Base-by-base conservation (phyloP, 495 filamentous ascomycete genomes). In the Podospora pseudocomata region DNA sequence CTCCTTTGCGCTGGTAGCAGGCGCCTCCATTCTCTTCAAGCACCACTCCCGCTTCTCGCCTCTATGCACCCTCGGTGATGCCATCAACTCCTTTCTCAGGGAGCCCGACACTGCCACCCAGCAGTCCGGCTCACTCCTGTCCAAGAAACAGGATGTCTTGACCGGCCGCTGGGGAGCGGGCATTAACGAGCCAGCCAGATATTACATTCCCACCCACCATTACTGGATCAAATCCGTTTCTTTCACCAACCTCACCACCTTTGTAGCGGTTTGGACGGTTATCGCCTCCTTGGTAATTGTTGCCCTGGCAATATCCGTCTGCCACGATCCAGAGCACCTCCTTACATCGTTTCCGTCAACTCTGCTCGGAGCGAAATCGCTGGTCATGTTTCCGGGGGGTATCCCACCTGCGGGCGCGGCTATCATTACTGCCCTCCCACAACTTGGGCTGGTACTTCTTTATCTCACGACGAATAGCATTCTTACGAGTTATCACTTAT, bases 71-170 rank as follows among this genome's bases (percentile, higher is more conserved):
- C 74, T 83, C 23, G 81, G 82, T 67, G 82, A 84, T 60, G 75
- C 82, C 34, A 78, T 84, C 67, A 67, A 72, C 61, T 83, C 80
- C n/a, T 84, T 82, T 66, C 79, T 84, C 59, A 71, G 67, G 16
- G 68, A 79, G 5, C 80, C 82, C 0, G 80, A 83, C 63, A 65
- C 72, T 1, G 73, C 72, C 9, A 81, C 81, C 1, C 73, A 67
- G 18, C 73, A 73, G 20, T 67, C 72, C 61, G 19, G 61, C 19
- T 82, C 75, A 49, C 76, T 84, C 20, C 72, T 84, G 20, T 75
- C 77, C 23, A 82, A 82, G 63, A 82, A 82, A 64, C 34, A 70
- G 34, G 80, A 83, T 66, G 74, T 82, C 65, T 67, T 71, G n/a
- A 68, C 75, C 20, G 79, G 78, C 19, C 65, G 73, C 60, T 83